Evolutionary conservation across 179 eudicot species (phyloP).

Genomic region (Actinidia arguta): DNA sequence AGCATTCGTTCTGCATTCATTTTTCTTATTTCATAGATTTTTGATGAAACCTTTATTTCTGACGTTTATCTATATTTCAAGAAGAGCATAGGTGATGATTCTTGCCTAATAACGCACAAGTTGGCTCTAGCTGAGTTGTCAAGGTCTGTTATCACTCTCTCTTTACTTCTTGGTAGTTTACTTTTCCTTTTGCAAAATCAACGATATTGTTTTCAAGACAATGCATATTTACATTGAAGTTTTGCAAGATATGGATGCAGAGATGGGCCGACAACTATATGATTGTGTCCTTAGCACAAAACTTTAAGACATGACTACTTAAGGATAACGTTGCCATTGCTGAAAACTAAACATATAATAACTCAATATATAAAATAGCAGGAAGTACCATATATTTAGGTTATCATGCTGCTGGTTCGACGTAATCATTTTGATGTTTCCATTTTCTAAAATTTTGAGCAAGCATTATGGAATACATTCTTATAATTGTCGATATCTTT

Average conservation of each 20-base stretch:
- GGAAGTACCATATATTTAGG: neutral
- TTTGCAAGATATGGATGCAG: neutral
- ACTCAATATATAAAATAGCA: neutral
- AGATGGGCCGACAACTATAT: constrained; percentile 1
- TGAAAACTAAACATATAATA: neutral
- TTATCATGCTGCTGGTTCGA: neutral
- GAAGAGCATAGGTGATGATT: constrained; percentile 99
- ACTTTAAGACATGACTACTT: too few species aligned
- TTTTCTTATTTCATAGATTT: constrained; percentile 11
- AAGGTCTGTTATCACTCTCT: constrained; percentile 54
- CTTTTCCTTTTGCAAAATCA: neutral
- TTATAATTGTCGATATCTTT: neutral
- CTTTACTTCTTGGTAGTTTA: neutral
- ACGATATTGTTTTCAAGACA: neutral
- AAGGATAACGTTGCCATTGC: neutral
- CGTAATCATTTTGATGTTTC: neutral
- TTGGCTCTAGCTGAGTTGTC: constrained; percentile 63
- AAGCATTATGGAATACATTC: neutral
- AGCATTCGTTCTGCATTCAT: neutral
- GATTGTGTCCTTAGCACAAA: neutral
- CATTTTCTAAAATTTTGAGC: neutral
- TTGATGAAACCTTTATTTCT: constrained; percentile 10
- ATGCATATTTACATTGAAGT: neutral
- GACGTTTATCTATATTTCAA: constrained; percentile 26
- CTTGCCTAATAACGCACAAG: constrained; percentile 90